Base-by-base conservation (phyloP, 768 basidiomycete species). In the Serendipita indica region DNA sequence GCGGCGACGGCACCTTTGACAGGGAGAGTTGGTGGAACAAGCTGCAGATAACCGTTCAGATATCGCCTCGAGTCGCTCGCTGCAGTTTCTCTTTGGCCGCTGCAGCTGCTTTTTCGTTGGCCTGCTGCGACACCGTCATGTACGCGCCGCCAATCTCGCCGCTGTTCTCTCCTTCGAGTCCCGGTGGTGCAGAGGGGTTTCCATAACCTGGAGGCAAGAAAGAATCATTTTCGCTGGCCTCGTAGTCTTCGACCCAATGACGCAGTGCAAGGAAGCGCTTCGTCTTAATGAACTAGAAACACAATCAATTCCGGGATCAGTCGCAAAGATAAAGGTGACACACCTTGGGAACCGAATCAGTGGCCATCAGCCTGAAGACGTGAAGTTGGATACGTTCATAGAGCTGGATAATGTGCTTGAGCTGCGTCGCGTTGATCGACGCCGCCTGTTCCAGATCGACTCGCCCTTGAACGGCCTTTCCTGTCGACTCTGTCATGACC, bases 301-400 rank as follows among this genome's bases (percentile, higher is more conserved):
- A 61, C 16, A 61, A 60, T 46, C 60, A 46, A 14, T 61, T 62
- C 62, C 60, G 60, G 59, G 37, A 59, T 34, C 4, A 16, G 35
- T 25, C 7, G 4, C 13, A 37, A 35, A 35, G 13, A 20, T 1
- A 37, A 25, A 25, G 13, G 32, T 3, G 28, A 65, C 75, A 28
- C 65, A 88, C 89, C 78, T 94, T 94, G 13, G 96, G 96, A n/a
- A 99, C 86, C 4, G 94, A 97, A 70, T 99, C 96, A 59, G 93
- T 94, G 16, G 96, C 92, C 89, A 99, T 94, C 65, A 99, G 69
- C 46, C 94, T 81, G 76, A 98, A 98, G 63, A 98, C 91, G 66
- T 98, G 93, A 20, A 78, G 85, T 72, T 98, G 96, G 58, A 99
- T 99, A 59, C 93, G 82, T 70, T 93, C 93, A 69, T 98, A 99